Conservation (phyloP, 2,329 filamentous ascomycete genomes). For the Sclerotinia borealis region DNA sequence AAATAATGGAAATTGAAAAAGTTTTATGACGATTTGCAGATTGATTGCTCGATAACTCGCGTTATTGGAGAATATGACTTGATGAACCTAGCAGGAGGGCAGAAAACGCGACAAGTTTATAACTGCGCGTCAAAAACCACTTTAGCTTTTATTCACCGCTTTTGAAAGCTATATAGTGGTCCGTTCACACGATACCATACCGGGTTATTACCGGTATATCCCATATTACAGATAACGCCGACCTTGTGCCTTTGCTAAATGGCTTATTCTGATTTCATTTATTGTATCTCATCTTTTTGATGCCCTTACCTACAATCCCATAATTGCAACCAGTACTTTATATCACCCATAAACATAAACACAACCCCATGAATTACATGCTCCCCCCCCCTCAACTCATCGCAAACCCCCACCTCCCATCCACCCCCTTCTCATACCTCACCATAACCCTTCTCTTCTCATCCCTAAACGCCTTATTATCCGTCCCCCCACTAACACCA, state of each 20-base stretch:
- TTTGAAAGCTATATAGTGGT: neutral
- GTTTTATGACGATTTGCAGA: neutral
- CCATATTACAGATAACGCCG: no score
- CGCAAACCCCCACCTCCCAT: constrained; percentile 24
- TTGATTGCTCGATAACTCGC: neutral
- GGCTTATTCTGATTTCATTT: no score
- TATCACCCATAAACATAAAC: no score
- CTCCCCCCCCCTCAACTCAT: constrained; percentile 12
- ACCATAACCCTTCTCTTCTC: constrained; percentile 24
- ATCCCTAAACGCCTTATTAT: constrained; percentile 23
- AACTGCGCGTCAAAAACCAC: constrained; percentile 9
- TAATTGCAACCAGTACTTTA: no score
- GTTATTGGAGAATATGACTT: neutral
- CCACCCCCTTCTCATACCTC: constrained; percentile 23
- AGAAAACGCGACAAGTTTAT: constrained; percentile 7
- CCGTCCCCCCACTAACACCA: constrained; percentile 20
- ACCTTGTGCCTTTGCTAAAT: no score
- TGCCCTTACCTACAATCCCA: no score
- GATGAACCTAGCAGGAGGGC: neutral
- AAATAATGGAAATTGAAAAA: neutral
- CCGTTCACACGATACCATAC: neutral
- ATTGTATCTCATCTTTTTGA: no score
- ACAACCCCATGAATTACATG: no score
- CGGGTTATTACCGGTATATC: no score
- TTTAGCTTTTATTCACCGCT: constrained; percentile 8